Evolutionary conservation across 2,329 filamentous ascomycete genomes (phyloP).

Genomic region (Colletotrichum sojae): DNA sequence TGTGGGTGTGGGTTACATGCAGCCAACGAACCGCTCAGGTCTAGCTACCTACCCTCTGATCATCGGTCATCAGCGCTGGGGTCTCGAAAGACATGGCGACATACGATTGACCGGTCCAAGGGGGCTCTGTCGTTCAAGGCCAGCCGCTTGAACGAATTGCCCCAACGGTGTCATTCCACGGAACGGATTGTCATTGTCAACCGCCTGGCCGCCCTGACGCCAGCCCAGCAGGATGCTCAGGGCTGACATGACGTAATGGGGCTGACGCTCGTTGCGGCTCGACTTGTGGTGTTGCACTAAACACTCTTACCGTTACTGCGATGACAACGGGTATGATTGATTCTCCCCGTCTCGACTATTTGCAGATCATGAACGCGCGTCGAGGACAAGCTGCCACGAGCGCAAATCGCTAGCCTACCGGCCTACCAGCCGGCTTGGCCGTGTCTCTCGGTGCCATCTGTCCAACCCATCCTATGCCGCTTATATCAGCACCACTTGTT

Average conservation of each 20-base stretch:
- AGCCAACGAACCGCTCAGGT: conserved; percentile 21
- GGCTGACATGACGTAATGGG: conserved; percentile 27
- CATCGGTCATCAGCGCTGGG: neutral
- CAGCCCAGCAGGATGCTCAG: conserved; percentile 21
- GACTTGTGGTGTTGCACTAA: neutral
- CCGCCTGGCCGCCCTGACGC: neutral
- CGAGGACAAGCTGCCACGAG: conserved; percentile 10
- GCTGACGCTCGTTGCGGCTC: conserved; percentile 7
- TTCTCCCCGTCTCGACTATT: neutral
- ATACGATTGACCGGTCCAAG: neutral
- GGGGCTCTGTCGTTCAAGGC: neutral
- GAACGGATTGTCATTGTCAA: too few species aligned
- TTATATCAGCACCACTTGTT: conserved; percentile 4
- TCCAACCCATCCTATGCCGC: neutral
- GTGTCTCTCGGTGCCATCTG: conserved; percentile 3
- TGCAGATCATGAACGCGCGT: conserved; percentile 20
- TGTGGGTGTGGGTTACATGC: neutral
- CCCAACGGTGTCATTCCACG: too few species aligned
- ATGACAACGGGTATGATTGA: neutral
- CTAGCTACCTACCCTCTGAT: neutral
- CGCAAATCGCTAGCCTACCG: conserved; percentile 2
- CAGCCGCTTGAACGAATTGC: conserved; percentile 9
- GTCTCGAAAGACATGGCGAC: neutral
- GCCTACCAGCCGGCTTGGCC: neutral
- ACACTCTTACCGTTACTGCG: neutral